These are phyloP conservation scores for Striga hermonthica DNA, from an alignment of 305 asterid genomes.

Conservation along the genomic window DNA sequence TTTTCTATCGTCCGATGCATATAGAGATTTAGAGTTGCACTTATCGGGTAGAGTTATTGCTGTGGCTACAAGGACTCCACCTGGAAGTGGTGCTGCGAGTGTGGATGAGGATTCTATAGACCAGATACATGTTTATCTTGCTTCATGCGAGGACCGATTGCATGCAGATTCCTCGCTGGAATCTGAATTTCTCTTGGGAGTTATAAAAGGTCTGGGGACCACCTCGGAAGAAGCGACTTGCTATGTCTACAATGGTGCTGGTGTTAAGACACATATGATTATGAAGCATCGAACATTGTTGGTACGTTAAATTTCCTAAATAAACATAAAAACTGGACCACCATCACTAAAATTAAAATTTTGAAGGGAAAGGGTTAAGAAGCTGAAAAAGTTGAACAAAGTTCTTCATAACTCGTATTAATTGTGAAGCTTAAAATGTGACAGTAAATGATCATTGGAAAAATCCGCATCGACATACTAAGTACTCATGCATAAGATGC, in stretches of 20 bases:
- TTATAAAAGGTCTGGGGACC: constrained; percentile 73
- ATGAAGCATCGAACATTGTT: constrained; percentile 86
- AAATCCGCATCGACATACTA: constrained; percentile 6
- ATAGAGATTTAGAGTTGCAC: constrained; percentile 67
- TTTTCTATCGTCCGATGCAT: constrained; percentile 49
- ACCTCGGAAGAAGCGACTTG: constrained; percentile 88
- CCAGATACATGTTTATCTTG: constrained; percentile 61
- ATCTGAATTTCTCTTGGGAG: constrained; percentile 58
- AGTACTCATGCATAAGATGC: constrained; percentile 2
- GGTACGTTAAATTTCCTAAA: constrained; percentile 40
- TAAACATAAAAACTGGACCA: background rate
- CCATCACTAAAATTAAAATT: background rate
- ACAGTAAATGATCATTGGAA: constrained; percentile 20
- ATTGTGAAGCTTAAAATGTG: constrained; percentile 13
- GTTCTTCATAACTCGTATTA: constrained; percentile 14
- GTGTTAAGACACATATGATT: constrained; percentile 71
- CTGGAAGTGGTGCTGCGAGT: constrained; percentile 35
- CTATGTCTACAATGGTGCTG: constrained; percentile 52
- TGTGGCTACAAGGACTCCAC: constrained; percentile 66
- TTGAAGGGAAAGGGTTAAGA: background rate
- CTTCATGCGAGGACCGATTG: constrained; percentile 35
- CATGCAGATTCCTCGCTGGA: constrained; percentile 38
- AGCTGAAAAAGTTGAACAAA: background rate
- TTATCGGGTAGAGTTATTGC: constrained; percentile 77
- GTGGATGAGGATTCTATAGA: constrained; percentile 53